phyloP scores from a whole-genome alignment of 2,329 filamentous ascomycete genomes.

The Colletotrichum aenigma region DNA sequence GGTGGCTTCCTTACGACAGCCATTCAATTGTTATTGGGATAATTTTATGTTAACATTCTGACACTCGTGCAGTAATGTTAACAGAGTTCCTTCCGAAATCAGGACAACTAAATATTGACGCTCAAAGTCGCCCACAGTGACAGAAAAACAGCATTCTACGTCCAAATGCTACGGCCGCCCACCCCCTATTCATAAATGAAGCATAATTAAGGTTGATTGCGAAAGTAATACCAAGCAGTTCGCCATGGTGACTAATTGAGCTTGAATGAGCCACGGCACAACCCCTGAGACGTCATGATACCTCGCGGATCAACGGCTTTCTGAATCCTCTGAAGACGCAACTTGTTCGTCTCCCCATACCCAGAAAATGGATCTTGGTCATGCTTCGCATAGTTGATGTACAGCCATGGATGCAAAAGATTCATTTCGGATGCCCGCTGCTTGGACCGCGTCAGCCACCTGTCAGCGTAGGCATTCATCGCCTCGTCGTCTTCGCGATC shows the following conservation, averaged over 20 bases:
- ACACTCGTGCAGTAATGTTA: no score
- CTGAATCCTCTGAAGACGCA: neutral
- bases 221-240: fast-evolving
- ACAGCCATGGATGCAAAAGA: conserved; percentile 25
- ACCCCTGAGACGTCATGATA: neutral
- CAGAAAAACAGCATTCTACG: neutral
- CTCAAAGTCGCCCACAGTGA: neutral
- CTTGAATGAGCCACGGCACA: neutral
- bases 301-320: neutral
- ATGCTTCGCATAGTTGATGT: conserved; percentile 47
- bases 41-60: no score
- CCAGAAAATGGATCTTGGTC: conserved; percentile 41
- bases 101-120: no score
- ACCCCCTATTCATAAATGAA: neutral
- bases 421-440: conserved; percentile 21
- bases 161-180: neutral
- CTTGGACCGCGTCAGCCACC: neutral
- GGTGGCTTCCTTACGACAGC: neutral
- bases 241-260: neutral
- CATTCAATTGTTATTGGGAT: no score
- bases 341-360: conserved; percentile 40
- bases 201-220: fast-evolving
- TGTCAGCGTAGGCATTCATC: neutral
- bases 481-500: neutral
- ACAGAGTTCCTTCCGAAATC: no score